phyloP scores from a whole-genome alignment of 768 basidiomycete species.

The Naganishia antarctica region DNA sequence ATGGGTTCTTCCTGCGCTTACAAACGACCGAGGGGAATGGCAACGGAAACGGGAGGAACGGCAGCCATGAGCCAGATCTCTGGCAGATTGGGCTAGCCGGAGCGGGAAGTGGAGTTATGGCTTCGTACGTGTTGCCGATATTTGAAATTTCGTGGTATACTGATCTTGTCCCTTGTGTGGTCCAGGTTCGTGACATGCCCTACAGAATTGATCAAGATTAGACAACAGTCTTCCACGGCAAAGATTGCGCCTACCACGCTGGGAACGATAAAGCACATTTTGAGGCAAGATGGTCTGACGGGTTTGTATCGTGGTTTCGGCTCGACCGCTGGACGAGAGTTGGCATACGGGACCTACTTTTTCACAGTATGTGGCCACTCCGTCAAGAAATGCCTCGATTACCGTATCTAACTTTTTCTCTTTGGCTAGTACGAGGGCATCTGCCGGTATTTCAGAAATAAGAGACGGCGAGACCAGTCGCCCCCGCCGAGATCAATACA shows the following conservation, averaged over 20 bases:
- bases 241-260: slow-evolving; percentile 49
- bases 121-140: slow-evolving; percentile 59
- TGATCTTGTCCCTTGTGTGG: not conserved
- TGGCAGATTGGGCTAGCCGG: slow-evolving; percentile 72
- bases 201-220: slow-evolving; percentile 73
- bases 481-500: slow-evolving; percentile 20
- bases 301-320: slow-evolving; percentile 74
- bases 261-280: slow-evolving; percentile 59
- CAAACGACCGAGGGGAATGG: slow-evolving; percentile 52
- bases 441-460: slow-evolving; percentile 42
- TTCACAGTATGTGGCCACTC: slow-evolving; percentile 57
- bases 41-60: slow-evolving; percentile 27
- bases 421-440: slow-evolving; percentile 47
- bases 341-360: slow-evolving; percentile 83
- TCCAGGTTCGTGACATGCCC: slow-evolving; percentile 70
- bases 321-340: slow-evolving; percentile 70
- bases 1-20: slow-evolving; percentile 68
- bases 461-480: slow-evolving; percentile 19
- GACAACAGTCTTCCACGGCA: slow-evolving; percentile 47
- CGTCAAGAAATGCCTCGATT: no score
- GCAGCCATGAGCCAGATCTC: slow-evolving; percentile 59
- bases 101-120: slow-evolving; percentile 69
- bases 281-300: slow-evolving; percentile 57
- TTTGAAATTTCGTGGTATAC: not conserved
- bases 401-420: no score